Conservation (phyloP, 164 flowering plant species). For the Umbellularia californica region DNA sequence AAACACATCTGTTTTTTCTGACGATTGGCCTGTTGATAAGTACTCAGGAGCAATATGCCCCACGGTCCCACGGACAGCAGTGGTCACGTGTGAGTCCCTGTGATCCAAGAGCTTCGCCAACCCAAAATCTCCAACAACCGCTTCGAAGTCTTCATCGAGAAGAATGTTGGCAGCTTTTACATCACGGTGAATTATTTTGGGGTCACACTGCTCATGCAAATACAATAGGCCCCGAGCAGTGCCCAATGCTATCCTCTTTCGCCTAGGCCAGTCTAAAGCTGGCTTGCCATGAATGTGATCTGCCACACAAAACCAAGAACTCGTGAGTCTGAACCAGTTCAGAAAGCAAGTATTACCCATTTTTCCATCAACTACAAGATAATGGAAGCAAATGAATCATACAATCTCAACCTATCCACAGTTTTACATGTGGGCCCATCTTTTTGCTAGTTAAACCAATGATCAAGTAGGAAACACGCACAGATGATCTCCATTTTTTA, state of each 20-base stretch:
- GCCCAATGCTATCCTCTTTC: slow-evolving; percentile 73
- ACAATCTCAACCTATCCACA: background rate
- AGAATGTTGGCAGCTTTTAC: slow-evolving; percentile 89
- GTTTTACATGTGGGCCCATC: background rate
- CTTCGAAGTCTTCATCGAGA: slow-evolving; percentile 81
- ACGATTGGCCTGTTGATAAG: slow-evolving; percentile 80
- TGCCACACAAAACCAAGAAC: slow-evolving; percentile 18
- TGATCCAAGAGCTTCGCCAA: slow-evolving; percentile 88
- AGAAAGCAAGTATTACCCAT: background rate
- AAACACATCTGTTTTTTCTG: slow-evolving; percentile 85
- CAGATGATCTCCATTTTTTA: too few species aligned
- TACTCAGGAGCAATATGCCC: slow-evolving; percentile 94
- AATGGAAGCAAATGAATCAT: background rate
- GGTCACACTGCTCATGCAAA: slow-evolving; percentile 85
- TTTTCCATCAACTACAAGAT: background rate
- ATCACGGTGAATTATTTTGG: slow-evolving; percentile 84
- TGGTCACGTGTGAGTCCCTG: slow-evolving; percentile 79
- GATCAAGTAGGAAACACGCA: background rate
- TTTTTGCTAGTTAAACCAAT: background rate
- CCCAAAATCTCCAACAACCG: slow-evolving; percentile 90
- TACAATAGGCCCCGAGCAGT: slow-evolving; percentile 80
- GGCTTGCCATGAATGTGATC: slow-evolving; percentile 57
- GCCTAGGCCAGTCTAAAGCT: slow-evolving; percentile 68
- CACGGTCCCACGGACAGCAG: slow-evolving; percentile 89
- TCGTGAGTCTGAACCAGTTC: background rate